Evolutionary conservation across 2,329 filamentous ascomycete species (phyloP), one percentile per base, ranked within the genome.

Genomic region (Paecilomyces dactylethromorphus): DNA sequence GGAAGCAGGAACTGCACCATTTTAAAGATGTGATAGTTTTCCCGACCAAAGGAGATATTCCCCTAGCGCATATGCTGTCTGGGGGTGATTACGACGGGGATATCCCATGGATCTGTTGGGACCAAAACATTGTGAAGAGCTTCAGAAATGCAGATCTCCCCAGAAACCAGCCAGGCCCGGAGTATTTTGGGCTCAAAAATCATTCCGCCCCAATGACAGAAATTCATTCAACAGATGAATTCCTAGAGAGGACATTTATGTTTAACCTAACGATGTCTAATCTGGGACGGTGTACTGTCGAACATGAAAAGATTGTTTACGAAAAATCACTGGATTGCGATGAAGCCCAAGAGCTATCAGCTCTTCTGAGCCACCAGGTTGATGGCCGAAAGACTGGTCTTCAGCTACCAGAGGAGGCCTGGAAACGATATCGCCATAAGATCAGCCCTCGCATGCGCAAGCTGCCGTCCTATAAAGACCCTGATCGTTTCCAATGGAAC

Each of bases 51-150:
- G 85, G 85, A 0, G 62, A 72, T 7, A 77, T 75, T 15, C 81
- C 85, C 0, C 70, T 85, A 0, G 85, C 84, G 0, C 77, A 78
- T n/a, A 82, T 84, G 66, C 71, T 87, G 0, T 85, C 85, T 24
- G 85, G 85, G 4, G 85, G 85, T 8, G 85, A 88, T 65, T 87
- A 87, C 59, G 85, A 88, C 62, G 85, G 85, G 0, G 85, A 88
- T 58, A 79, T 71, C 2, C 75, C 84, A 29, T 87, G 84, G 82
- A 67, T 85, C 0, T 85, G 82, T 65, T 87, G 84, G 83, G 84
- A 87, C 56, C 71, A 74, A 2, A 69, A 69, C 4, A 75, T 87
- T 0, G 81, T 83, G 0, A 59, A 69, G 0, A 73, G 71, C 0
- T 87, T 87, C 66, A 60, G 64, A 2, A 87, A 87, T 65, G 79